Evolutionary conservation across 2,329 filamentous ascomycete species (phyloP).

Genomic region (Rhynchosporium graminicola): DNA sequence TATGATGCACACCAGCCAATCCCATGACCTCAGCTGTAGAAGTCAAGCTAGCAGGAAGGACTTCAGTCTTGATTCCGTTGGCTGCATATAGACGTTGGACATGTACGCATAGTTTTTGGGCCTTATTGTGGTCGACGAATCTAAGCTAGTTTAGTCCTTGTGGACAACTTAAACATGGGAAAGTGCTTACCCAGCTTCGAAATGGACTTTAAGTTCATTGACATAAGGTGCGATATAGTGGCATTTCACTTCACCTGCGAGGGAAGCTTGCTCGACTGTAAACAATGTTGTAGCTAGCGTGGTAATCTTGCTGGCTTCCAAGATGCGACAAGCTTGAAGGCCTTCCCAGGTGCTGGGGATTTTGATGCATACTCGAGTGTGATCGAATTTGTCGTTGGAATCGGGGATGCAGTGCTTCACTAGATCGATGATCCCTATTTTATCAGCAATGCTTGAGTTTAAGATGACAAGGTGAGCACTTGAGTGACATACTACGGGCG

Average conservation of each 20-base stretch:
- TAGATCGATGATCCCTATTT: slow-evolving; percentile 51
- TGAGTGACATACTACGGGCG: slow-evolving; percentile 46
- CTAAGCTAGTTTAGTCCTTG: slow-evolving; percentile 37
- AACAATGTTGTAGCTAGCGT: slow-evolving; percentile 66
- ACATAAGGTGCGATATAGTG: slow-evolving; percentile 67
- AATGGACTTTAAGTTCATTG: slow-evolving; percentile 64
- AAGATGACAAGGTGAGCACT: neutral
- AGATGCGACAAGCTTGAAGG: slow-evolving; percentile 56
- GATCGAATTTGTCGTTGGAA: slow-evolving; percentile 47
- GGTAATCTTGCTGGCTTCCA: slow-evolving; percentile 55
- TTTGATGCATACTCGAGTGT: slow-evolving; percentile 59
- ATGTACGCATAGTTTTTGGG: slow-evolving; percentile 43
- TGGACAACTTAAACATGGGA: neutral
- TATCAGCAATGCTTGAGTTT: neutral
- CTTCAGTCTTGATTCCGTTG: slow-evolving; percentile 47
- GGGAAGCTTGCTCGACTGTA: slow-evolving; percentile 58
- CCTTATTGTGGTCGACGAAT: slow-evolving; percentile 51
- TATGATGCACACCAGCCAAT: slow-evolving; percentile 57
- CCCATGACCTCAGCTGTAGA: slow-evolving; percentile 58
- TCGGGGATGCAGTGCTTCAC: slow-evolving; percentile 45
- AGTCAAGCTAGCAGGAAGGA: slow-evolving; percentile 59
- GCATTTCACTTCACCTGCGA: slow-evolving; percentile 59
- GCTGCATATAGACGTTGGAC: slow-evolving; percentile 55
- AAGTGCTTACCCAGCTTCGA: slow-evolving; percentile 48
- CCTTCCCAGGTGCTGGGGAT: slow-evolving; percentile 65